Evolutionary conservation across 768 basidiomycete genomes (phyloP), one percentile per base, ranked within the genome.

Genomic region (Nidularia pulvinata): DNA sequence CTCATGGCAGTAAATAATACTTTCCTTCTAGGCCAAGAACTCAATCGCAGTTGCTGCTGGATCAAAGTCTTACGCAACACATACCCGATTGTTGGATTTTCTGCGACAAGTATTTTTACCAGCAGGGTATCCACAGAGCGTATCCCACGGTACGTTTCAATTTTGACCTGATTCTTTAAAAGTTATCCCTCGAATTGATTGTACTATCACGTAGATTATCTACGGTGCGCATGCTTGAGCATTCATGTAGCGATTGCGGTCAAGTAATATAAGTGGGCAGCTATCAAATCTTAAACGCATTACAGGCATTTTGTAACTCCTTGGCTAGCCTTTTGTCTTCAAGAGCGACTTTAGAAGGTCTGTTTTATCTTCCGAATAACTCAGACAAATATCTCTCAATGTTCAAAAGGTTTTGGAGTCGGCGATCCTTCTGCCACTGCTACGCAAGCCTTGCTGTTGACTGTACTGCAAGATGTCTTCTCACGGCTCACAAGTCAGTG

Each of bases 231-330:
- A 36, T 51, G 14, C 42, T 52, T 51, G 48, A 16, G 16, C 46
- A 45, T n/a, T 30, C 25, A 22, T 50, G 34, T 49, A 56, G 46
- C 44, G 52, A 61, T 55, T 33, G 52, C 35, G 13, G 10, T n/a
- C 7, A 36, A 49, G 10, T n/a, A 9, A 50, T 44, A 9, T 9
- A 9, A 16, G n/a, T 46, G 11, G 6, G 6, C 59, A 88, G 86
- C 55, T 89, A 86, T 59, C 86, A 89, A 62, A 69, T 84, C 11
- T 76, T 81, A 58, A 88, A 89, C 57, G 83, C 83, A 0, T 52
- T 86, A 4, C 88, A 89, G 65, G 84, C 86, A 2, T 88, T 87
- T 57, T 88, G 85, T 61, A 88, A 82, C 60, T 85, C 87, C 0
- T 66, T 89, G 2, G 81, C 86, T 0, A 75, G 83, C 0, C 68